Conservation (phyloP, 2,329 filamentous ascomycete species). For the Cercospora citrullina region DNA sequence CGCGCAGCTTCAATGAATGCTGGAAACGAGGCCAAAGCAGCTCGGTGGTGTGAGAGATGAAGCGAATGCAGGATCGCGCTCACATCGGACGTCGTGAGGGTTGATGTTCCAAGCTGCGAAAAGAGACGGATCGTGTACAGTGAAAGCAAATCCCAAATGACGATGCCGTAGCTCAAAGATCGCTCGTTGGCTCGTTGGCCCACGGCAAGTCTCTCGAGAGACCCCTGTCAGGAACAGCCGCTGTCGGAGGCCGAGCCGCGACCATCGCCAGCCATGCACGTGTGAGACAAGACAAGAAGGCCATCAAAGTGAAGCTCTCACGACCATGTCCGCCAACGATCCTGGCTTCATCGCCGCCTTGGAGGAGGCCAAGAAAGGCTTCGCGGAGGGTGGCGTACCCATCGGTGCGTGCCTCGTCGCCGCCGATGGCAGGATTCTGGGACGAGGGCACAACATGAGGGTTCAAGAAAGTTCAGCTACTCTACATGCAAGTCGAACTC, state of each 20-base stretch:
- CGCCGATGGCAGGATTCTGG: constrained; percentile 67
- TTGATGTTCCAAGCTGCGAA: not conserved
- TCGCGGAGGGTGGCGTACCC: constrained; percentile 59
- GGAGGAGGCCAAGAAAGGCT: constrained; percentile 57
- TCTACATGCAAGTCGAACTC: constrained; percentile 59
- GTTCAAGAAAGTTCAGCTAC: constrained; percentile 71
- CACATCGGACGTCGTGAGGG: constrained; percentile 1
- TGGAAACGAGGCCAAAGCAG: not conserved
- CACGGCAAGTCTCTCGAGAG: constrained; percentile 5
- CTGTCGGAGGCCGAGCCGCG: not conserved
- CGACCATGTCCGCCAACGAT: constrained; percentile 41
- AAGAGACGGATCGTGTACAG: not conserved
- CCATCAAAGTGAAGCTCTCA: constrained; percentile 18
- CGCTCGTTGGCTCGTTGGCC: not conserved
- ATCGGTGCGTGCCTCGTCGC: constrained; percentile 64
- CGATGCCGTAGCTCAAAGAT: constrained; percentile 6
- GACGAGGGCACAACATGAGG: constrained; percentile 71
- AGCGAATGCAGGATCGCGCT: not conserved
- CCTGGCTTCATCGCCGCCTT: constrained; percentile 59
- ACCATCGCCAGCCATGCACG: not conserved
- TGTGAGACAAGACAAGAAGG: not conserved
- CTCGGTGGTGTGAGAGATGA: not conserved
- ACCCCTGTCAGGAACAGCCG: constrained; percentile 4
- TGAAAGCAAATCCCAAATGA: constrained; percentile 9
- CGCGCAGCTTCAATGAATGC: not conserved